These are phyloP conservation scores for Cylindrodendrum hubeiense DNA, from an alignment of 2,329 filamentous ascomycete genomes.

Conservation along the genomic window DNA sequence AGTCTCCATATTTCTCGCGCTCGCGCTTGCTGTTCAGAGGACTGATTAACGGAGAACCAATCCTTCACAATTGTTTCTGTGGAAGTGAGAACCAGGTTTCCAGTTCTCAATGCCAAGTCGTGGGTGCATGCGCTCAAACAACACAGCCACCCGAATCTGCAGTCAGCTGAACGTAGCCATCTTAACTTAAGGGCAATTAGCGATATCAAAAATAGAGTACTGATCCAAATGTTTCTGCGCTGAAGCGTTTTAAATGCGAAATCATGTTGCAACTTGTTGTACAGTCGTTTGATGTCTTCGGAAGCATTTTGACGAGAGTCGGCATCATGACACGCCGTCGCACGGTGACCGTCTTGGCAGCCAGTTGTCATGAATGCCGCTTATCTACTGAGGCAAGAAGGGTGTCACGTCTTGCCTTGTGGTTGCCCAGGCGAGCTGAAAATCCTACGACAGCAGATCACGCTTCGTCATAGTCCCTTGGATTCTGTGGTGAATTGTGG, in stretches of 20 bases:
- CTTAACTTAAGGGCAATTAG: not conserved
- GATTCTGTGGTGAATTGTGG: not conserved
- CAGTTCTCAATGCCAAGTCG: not conserved
- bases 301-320: not conserved
- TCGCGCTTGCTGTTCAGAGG: not conserved
- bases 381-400: not conserved
- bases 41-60: not conserved
- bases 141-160: not conserved
- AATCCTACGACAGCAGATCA: not conserved
- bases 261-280: not conserved
- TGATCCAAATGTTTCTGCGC: not conserved
- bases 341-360: not conserved
- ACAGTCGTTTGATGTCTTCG: not conserved
- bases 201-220: not conserved
- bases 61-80: not conserved
- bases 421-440: not conserved
- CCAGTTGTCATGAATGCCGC: not conserved
- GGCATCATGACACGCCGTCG: not conserved
- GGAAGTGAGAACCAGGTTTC: not conserved
- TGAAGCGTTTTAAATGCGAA: not conserved
- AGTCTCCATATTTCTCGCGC: not conserved
- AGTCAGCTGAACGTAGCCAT: not conserved
- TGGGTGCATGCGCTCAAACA: not conserved
- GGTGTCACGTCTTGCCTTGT: not conserved
- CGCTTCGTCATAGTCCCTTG: not conserved